These are phyloP conservation scores for Arctium minus DNA, from an alignment of 129 eudicot species.

Conservation along the genomic window DNA sequence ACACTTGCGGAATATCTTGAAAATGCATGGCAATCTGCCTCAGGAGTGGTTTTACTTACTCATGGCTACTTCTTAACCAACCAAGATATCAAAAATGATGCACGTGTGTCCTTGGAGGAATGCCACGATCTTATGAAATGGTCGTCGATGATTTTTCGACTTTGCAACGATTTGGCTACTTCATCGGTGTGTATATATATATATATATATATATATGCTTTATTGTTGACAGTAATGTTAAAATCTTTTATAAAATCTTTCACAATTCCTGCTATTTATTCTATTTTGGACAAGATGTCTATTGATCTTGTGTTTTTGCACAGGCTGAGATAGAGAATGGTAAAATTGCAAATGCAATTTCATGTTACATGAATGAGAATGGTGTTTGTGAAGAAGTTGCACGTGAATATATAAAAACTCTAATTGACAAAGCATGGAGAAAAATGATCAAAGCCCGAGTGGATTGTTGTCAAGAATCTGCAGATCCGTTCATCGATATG, in stretches of 20 bases:
- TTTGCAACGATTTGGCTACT: conserved; percentile 40
- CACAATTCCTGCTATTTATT: not conserved
- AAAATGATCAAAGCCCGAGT: conserved; percentile 25
- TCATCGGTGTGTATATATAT: conserved; percentile 9
- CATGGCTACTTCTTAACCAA: conserved; percentile 10
- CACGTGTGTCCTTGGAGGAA: conserved; percentile 11
- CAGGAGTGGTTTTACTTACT: conserved; percentile 14
- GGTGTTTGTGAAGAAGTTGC: conserved; percentile 39
- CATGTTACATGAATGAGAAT: conserved; percentile 34
- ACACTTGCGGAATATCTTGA: conserved; percentile 7
- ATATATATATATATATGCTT: not conserved
- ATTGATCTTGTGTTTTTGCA: not conserved
- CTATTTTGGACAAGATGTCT: not conserved
- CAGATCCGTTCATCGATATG: conserved; percentile 23
- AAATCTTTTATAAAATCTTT: too few species aligned
- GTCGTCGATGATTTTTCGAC: conserved; percentile 48
- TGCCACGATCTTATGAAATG: conserved; percentile 34
- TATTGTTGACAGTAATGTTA: not conserved
- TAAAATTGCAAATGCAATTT: conserved; percentile 29
- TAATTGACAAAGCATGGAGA: conserved; percentile 31
- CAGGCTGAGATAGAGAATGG: conserved; percentile 38
- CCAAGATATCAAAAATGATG: conserved; percentile 7
- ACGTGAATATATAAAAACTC: conserved; percentile 17
- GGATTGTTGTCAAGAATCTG: conserved; percentile 3
- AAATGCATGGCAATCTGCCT: conserved; percentile 5